These are phyloP conservation scores for Aegilops umbellulata DNA, from an alignment of 176 grass and related monocot species.

Conservation along the genomic window DNA sequence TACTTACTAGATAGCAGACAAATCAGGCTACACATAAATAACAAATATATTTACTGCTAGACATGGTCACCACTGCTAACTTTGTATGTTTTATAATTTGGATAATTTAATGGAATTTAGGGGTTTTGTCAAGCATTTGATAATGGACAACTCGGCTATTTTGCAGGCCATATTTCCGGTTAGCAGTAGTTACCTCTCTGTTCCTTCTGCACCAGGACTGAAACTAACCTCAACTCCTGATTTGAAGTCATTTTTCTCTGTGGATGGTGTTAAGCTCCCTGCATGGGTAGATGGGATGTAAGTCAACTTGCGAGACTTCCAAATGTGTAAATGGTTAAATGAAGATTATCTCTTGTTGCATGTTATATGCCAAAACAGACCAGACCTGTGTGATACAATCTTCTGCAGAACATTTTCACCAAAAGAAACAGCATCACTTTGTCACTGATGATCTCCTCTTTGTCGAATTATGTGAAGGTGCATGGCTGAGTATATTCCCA, in stretches of 20 bases:
- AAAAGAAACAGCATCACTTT: neutral
- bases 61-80: neutral
- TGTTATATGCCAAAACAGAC: neutral
- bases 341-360: neutral
- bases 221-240: slow-evolving; percentile 83
- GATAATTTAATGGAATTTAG: neutral
- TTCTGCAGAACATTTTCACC: neutral
- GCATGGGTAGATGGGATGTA: slow-evolving; percentile 90
- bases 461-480: slow-evolving; percentile 63
- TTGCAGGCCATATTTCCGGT: slow-evolving; percentile 80
- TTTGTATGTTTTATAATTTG: neutral
- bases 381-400: slow-evolving; percentile 5
- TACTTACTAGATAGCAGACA: slow-evolving; percentile 1
- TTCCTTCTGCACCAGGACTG: slow-evolving; percentile 71
- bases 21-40: neutral
- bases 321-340: slow-evolving; percentile 21
- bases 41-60: slow-evolving; percentile 1
- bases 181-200: slow-evolving; percentile 58
- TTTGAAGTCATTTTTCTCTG: slow-evolving; percentile 71
- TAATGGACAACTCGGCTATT: slow-evolving; percentile 33
- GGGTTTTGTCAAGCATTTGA: slow-evolving; percentile 18
- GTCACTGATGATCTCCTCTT: slow-evolving; percentile 15
- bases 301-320: slow-evolving; percentile 32
- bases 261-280: slow-evolving; percentile 82
- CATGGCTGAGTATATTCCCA: slow-evolving; percentile 77